These are phyloP conservation scores for Epichloe glyceriae DNA, from an alignment of 2,329 filamentous ascomycete species.

Conservation along the genomic window DNA sequence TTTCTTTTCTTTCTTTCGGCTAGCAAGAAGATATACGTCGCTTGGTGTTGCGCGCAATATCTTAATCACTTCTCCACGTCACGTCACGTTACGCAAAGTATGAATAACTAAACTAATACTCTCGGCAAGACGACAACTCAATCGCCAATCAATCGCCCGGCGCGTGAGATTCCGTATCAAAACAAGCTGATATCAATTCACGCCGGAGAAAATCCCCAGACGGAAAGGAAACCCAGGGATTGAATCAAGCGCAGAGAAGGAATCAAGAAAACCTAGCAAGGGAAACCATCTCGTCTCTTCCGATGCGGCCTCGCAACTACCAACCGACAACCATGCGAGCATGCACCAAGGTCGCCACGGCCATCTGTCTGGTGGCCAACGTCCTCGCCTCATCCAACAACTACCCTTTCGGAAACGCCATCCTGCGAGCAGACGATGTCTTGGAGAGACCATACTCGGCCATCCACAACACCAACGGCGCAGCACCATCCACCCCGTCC, in stretches of 20 bases:
- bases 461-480: not conserved
- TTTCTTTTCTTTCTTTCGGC: no score
- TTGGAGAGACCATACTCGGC: constrained; percentile 3
- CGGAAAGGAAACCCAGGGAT: not conserved
- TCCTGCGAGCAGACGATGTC: constrained; percentile 5
- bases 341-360: not conserved
- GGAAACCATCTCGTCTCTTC: not conserved
- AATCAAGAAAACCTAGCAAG: not conserved
- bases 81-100: no score
- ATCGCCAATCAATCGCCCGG: not conserved
- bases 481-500: not conserved
- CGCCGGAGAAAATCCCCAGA: no score
- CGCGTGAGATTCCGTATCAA: not conserved
- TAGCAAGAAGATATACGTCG: no score
- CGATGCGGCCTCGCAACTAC: no score
- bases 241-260: not conserved
- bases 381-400: not conserved
- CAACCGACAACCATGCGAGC: not conserved
- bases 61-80: no score
- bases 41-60: no score
- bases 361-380: not conserved
- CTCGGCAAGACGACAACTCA: not conserved
- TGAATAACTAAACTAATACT: not conserved
- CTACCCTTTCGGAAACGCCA: not conserved
- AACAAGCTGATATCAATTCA: not conserved